Evolutionary conservation across 1,139 yeast genomes (phyloP), one percentile per base, ranked within the genome.

Genomic region (Candida sojae): DNA sequence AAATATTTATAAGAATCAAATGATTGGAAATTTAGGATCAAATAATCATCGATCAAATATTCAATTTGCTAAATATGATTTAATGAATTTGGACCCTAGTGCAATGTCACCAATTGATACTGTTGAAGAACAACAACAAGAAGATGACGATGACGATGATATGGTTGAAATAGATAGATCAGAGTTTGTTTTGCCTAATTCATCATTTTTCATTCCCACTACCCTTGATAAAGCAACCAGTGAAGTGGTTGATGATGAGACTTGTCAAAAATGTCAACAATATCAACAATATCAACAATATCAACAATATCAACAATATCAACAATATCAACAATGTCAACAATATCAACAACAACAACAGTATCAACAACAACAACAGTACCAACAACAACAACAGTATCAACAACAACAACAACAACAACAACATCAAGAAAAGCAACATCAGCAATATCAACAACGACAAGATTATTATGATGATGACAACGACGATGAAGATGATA

Each of bases 41-140:
- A 35, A 11, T 13, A 13, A 8, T 30, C 26, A 40, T 38, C 32
- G 12, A n/a, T 28, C 41, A 31, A 41, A 31, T 5, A 25, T 33
- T 8, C 23, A 46, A 3, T 53, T 53, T 48, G 51, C 50, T 9
- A 46, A 46, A 28, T 53, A 49, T 37, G 57, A 53, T 42, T 44
- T 49, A 31, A 49, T 52, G 54, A 53, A 53, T 39, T 41, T 53
- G 12, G 47, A 52, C 43, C 30, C 44, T 6, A 45, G 47, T 25
- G 53, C 48, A 5, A 43, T 48, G 33, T 50, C 54, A 6, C 53
- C 56, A 13, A 38, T 38, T 10, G 51, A 48, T 13, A 48, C 43
- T 12, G 45, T 45, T 13, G 47, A 43, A 5, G 30, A 12, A 33
- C 28, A 21, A 31, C 25, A 47, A 42, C 21, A 23, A 36, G 49